Base-by-base conservation (phyloP, 768 basidiomycete species). In the Agrocybe praecox region DNA sequence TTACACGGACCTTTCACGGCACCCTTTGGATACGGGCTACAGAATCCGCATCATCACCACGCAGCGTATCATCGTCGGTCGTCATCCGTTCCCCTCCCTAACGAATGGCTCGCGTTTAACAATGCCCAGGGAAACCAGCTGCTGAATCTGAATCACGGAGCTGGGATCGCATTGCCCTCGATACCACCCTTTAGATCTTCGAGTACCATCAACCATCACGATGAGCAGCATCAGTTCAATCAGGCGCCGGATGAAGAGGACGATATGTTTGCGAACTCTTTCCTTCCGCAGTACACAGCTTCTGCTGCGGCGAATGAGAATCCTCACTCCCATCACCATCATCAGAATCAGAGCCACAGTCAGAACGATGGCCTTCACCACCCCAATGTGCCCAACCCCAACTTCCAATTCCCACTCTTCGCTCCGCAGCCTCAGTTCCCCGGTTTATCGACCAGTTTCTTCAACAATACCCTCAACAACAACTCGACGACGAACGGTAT, bases 41-140 rank as follows among this genome's bases (percentile, higher is more conserved):
- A 24, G 34, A 22, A 29, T 32, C 22, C 57, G 47, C 24, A 45
- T 53, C 26, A 44, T 49, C 11, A 59, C 56, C 7, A 62, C 59
- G 3, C 58, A 61, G 0, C 53, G 72, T 29, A 71, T 10, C 78
- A 75, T 15, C 82, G 86, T 53, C 79, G 87, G 0, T 77, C 86
- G 1, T 88, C 86, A 0, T 86, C 85, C 0, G 86, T 87, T 0
- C 87, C 87, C 1, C 80, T 86, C 10, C 83, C 83, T 0, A 80
- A 80, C 81, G 2, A 79, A 78, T 59, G 72, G 75, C 46, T 69
- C 62, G n/a, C 40, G 21, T 40, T 51, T 33, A 17, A 33, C 1
- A 3, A 29, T 33, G 17, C 45, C 1, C 10, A 29, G n/a, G 24
- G 29, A 19, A 33, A 43, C 56, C 59, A 53, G 2, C 10, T 32